These are phyloP conservation scores for Cicer yamashitae DNA, from an alignment of 306 rosid species.

Conservation along the genomic window DNA sequence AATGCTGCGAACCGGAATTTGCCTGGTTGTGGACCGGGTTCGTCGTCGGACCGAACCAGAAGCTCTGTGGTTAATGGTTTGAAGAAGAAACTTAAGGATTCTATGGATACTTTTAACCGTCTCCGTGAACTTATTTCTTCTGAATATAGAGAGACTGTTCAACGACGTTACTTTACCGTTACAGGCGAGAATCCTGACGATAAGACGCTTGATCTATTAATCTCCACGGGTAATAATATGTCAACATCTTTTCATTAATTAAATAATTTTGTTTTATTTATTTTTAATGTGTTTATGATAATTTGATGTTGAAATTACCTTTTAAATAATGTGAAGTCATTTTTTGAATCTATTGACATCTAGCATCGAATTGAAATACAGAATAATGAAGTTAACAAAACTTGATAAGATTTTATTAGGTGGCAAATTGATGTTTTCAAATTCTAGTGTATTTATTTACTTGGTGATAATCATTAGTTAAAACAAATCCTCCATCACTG, in stretches of 20 bases:
- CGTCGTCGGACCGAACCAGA: slow-evolving; percentile 91
- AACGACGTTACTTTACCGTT: slow-evolving; percentile 88
- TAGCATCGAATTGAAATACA: background rate
- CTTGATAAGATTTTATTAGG: background rate
- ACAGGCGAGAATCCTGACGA: slow-evolving; percentile 97
- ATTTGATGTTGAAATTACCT: background rate
- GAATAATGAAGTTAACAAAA: background rate
- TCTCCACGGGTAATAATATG: slow-evolving; percentile 72
- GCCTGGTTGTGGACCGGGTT: slow-evolving; percentile 89
- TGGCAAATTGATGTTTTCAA: background rate
- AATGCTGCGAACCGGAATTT: slow-evolving; percentile 86
- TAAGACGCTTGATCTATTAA: slow-evolving; percentile 80
- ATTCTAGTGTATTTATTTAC: background rate
- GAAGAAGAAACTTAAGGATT: slow-evolving; percentile 85
- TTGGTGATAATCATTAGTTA: background rate
- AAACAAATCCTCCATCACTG: background rate
- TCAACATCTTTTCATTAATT: background rate
- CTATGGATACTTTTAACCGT: slow-evolving; percentile 78
- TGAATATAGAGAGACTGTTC: slow-evolving; percentile 91
- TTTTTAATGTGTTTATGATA: background rate
- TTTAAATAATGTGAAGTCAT: background rate
- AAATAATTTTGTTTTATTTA: background rate
- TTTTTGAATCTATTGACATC: background rate
- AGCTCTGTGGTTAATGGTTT: slow-evolving; percentile 83
- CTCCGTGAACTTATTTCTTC: slow-evolving; percentile 71